These are phyloP conservation scores for Lentinula aciculospora DNA, from an alignment of 768 basidiomycete genomes.

Conservation along the genomic window DNA sequence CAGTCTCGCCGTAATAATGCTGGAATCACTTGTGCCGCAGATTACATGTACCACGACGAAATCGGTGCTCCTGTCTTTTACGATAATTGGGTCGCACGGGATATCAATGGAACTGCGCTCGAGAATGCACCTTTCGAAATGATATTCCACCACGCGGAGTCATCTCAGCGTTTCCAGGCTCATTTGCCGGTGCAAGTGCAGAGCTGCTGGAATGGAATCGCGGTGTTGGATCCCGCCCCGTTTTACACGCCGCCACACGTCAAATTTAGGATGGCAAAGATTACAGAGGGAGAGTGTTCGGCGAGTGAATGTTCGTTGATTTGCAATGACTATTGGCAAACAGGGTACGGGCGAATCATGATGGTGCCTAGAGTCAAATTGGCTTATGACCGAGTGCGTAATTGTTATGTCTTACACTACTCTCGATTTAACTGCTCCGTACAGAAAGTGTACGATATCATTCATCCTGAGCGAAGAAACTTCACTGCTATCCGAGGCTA, in stretches of 20 bases:
- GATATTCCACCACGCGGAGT: slow-evolving; percentile 83
- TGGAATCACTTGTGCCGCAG: slow-evolving; percentile 95
- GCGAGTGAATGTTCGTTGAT: slow-evolving; percentile 95
- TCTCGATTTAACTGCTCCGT: too few species aligned
- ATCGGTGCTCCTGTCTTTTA: slow-evolving; percentile 94
- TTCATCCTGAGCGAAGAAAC: slow-evolving; percentile 87
- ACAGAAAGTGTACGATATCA: slow-evolving; percentile 90
- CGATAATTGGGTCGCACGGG: slow-evolving; percentile 97
- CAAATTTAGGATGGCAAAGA: slow-evolving; percentile 90
- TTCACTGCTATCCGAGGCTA: slow-evolving; percentile 95
- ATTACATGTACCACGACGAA: slow-evolving; percentile 99
- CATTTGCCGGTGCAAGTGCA: slow-evolving; percentile 96
- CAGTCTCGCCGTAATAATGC: slow-evolving; percentile 91
- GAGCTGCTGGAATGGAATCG: slow-evolving; percentile 98
- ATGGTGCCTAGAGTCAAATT: slow-evolving; percentile 98
- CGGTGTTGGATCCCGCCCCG: slow-evolving; percentile 91
- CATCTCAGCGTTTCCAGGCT: slow-evolving; percentile 76
- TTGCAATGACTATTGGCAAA: slow-evolving; percentile 97
- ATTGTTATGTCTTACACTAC: background rate
- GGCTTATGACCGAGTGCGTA: slow-evolving; percentile 82
- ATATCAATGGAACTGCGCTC: slow-evolving; percentile 97
- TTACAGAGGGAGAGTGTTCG: slow-evolving; percentile 87
- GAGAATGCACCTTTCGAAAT: slow-evolving; percentile 97
- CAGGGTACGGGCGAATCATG: slow-evolving; percentile 93
- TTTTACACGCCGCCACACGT: slow-evolving; percentile 91